Conservation (phyloP, 768 basidiomycete genomes). For the Agaricus subrufescens region DNA sequence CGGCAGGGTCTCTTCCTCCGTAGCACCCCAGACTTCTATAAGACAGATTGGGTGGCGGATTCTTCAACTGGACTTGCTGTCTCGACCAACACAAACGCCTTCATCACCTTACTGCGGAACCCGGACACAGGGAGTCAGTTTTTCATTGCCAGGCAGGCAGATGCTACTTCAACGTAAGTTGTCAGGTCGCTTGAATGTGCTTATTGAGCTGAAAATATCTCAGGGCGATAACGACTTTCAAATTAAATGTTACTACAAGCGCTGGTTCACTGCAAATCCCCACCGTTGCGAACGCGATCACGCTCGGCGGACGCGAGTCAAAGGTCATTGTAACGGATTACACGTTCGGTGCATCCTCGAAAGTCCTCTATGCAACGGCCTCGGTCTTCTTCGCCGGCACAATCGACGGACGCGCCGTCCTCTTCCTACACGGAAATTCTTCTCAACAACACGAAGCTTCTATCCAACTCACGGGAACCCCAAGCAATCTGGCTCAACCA, state of each 20-base stretch:
- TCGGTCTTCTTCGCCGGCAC: conserved; percentile 62
- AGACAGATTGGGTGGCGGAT: conserved; percentile 72
- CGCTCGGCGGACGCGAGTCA: conserved; percentile 65
- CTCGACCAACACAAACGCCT: conserved; percentile 41
- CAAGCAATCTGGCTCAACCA: conserved; percentile 27
- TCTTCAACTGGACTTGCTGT: conserved; percentile 42
- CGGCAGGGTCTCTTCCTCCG: conserved; percentile 75
- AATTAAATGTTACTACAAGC: conserved; percentile 53
- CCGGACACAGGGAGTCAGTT: conserved; percentile 64
- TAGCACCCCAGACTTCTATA: conserved; percentile 73
- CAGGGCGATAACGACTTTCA: conserved; percentile 51
- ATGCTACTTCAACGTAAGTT: conserved; percentile 64
- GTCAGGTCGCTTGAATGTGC: neutral
- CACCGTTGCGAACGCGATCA: conserved; percentile 43
- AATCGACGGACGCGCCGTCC: conserved; percentile 57
- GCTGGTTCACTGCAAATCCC: conserved; percentile 54
- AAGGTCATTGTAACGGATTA: conserved; percentile 73
- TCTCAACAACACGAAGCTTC: conserved; percentile 52
- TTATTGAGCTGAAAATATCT: neutral
- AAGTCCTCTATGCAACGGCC: conserved; percentile 66
- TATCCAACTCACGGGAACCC: conserved; percentile 42
- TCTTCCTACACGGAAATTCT: conserved; percentile 58
- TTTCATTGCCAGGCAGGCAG: conserved; percentile 62
- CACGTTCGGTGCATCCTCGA: conserved; percentile 55
- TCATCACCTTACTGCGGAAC: conserved; percentile 62